Evolutionary conservation across 163 green algal genomes (phyloP).

Genomic region (Volvox carteri): DNA sequence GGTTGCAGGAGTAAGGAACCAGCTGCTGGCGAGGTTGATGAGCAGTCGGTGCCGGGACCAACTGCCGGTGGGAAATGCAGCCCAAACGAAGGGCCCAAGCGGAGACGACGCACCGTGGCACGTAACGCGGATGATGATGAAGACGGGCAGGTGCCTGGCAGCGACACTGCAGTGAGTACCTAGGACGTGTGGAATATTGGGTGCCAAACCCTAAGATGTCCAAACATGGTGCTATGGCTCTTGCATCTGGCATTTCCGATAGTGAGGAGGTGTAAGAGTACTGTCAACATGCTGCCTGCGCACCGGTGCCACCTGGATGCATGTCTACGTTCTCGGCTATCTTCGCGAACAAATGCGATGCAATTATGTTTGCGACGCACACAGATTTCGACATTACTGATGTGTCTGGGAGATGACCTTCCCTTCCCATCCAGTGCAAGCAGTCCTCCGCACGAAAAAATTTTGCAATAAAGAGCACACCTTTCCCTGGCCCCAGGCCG

Average conservation of each 20-base stretch:
- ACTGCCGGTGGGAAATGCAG: neutral
- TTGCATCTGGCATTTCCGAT: neutral
- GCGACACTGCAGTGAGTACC: neutral
- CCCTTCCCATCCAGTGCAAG: neutral
- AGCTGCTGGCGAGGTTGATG: neutral
- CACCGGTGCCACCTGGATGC: neutral
- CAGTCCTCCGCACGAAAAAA: neutral
- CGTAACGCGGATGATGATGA: neutral
- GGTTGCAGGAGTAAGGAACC: neutral
- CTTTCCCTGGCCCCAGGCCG: neutral
- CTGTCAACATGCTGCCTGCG: neutral
- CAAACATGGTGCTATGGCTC: too few relatives aligned
- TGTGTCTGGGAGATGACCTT: neutral
- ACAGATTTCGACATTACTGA: neutral
- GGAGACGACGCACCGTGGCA: neutral
- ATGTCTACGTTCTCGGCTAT: neutral
- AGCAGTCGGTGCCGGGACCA: neutral
- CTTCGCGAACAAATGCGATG: neutral
- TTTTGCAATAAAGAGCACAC: neutral
- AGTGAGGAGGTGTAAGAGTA: neutral
- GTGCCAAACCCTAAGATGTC: too few relatives aligned
- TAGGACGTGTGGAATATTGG: neutral
- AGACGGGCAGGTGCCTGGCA: neutral
- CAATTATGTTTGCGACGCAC: neutral
- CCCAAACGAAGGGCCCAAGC: neutral